Conservation (phyloP, 129 eudicot species). For the Sambucus nigra region DNA sequence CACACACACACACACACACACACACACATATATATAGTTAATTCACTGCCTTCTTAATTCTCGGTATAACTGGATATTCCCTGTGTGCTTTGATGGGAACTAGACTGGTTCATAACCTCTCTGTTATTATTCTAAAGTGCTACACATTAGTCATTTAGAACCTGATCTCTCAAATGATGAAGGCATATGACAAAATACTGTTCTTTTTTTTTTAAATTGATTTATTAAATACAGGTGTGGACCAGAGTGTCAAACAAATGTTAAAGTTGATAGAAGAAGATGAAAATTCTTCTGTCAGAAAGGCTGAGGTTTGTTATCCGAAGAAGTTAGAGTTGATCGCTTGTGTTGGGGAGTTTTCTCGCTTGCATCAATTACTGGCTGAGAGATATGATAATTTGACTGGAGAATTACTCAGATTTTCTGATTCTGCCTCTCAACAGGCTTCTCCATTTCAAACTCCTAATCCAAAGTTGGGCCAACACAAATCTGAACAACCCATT, state of each 20-base stretch:
- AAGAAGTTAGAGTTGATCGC: constrained; percentile 33
- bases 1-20: neutral
- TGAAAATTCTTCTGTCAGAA: constrained; percentile 19
- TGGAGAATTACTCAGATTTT: constrained; percentile 20
- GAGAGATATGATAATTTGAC: constrained; percentile 37
- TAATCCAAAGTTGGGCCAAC: constrained; percentile 32
- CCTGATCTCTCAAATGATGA: neutral
- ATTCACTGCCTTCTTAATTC: neutral
- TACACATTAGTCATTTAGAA: no score
- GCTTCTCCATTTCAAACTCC: constrained; percentile 44
- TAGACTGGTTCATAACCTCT: no score
- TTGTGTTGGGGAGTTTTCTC: constrained; percentile 32
- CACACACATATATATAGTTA: no score
- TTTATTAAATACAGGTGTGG: constrained; percentile 32
- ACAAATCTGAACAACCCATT: constrained; percentile 23
- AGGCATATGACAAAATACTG: neutral
- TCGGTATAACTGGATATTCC: neutral
- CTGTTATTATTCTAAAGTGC: no score
- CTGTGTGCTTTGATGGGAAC: neutral
- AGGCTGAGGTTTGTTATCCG: constrained; percentile 16
- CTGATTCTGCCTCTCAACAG: constrained; percentile 24
- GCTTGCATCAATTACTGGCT: constrained; percentile 39
- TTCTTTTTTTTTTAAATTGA: no score
- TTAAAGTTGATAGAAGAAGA: constrained; percentile 31
- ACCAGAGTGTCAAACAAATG: constrained; percentile 38